Conservation (phyloP, 306 rosid genomes). For the Biancaea sappan region DNA sequence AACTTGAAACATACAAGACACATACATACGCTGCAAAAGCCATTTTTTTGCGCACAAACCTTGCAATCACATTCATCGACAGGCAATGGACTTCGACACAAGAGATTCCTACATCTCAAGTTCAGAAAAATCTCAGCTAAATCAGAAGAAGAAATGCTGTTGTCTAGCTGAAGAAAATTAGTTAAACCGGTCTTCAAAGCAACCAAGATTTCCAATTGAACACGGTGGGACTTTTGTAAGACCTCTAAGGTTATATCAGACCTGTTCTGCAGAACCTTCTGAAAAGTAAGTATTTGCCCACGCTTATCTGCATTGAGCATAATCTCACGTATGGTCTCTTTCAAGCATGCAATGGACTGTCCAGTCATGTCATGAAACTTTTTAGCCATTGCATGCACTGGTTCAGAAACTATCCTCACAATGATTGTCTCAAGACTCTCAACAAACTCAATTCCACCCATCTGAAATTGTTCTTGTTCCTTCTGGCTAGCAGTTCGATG, state of each 20-base stretch:
- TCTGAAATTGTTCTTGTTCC: slow-evolving; percentile 62
- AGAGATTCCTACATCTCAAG: slow-evolving; percentile 73
- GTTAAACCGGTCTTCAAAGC: slow-evolving; percentile 76
- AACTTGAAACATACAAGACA: slow-evolving; percentile 93
- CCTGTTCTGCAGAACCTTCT: slow-evolving; percentile 73
- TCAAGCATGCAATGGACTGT: slow-evolving; percentile 54
- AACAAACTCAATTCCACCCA: slow-evolving; percentile 68
- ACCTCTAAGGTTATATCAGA: slow-evolving; percentile 74
- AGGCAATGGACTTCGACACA: slow-evolving; percentile 74
- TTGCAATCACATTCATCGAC: slow-evolving; percentile 99
- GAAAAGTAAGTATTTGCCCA: slow-evolving; percentile 58
- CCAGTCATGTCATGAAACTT: slow-evolving; percentile 78
- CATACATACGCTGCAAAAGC: slow-evolving; percentile 97
- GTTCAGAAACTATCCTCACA: slow-evolving; percentile 71
- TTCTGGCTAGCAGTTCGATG: slow-evolving; percentile 70
- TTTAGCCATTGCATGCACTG: slow-evolving; percentile 71
- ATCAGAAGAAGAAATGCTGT: slow-evolving; percentile 56
- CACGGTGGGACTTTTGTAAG: slow-evolving; percentile 70
- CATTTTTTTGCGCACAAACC: slow-evolving; percentile 78
- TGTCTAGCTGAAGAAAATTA: slow-evolving; percentile 61
- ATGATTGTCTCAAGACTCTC: slow-evolving; percentile 76
- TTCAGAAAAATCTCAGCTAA: slow-evolving; percentile 83
- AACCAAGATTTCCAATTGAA: slow-evolving; percentile 85
- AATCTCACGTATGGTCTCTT: slow-evolving; percentile 69
- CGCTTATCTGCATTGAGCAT: slow-evolving; percentile 72